Base-by-base conservation (phyloP, 2,329 filamentous ascomycete genomes). In the Chrysosporium queenslandicum region DNA sequence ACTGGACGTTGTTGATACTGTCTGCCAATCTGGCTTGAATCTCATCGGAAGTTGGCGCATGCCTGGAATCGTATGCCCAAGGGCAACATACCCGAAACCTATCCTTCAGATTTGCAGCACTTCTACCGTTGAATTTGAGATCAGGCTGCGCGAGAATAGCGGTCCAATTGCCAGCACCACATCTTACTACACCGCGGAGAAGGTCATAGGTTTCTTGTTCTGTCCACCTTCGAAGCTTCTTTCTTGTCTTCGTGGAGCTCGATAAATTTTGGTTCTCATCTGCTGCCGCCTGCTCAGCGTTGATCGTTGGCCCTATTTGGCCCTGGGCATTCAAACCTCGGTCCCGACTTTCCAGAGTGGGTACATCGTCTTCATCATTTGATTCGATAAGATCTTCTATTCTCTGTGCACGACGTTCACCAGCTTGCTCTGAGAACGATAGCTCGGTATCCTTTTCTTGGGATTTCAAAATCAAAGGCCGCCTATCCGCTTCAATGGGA, bases 151-250 rank as follows among this genome's bases (percentile, higher is more conserved):
- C 70, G 23, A 82, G 62, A 16, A 84, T 83, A 57, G 75, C 76
- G 52, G 80, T 83, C 81, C 81, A 84, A 56, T 74, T 81, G 2
- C 81, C 81, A 55, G 82, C 78, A 1, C 80, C 81, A 59, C 78
- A 81, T 56, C 73, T 76, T 34, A 76, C 72, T 7, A 82, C 80
- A 0, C 81, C 81, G 53, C 74, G 69, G 11, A 83, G 67, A 23
- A 84, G 63, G 56, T 77, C 71, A 25, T 70, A 71, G 0, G 80
- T 83, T 63, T 84, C 81, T 56, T 79, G 69, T n/a, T 81, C 75
- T 1, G 76, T 77, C 81, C 81, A 84, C 58, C 67, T 73, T 52
- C 69, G 64, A 12, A 73, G 53, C 56, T 74, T 77, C 51, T 77
- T 80, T 42, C 73, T 68, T 40, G 73, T 71, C 46, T 71, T 25